phyloP scores from a whole-genome alignment of 2,329 filamentous ascomycete species.

The Alternaria metachromatica region DNA sequence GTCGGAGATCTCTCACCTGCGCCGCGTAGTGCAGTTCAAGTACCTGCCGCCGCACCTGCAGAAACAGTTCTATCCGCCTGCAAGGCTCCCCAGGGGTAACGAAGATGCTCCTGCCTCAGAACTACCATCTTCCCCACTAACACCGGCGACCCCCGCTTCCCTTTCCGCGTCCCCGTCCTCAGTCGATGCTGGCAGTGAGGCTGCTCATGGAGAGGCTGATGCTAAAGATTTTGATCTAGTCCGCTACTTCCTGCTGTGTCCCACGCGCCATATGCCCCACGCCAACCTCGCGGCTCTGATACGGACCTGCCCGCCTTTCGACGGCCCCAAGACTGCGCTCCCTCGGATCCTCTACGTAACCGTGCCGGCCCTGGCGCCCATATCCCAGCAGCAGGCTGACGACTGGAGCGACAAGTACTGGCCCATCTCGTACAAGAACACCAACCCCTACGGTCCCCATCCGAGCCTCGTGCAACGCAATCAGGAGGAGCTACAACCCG shows the following conservation, averaged over 20 bases:
- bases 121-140: constrained; percentile 37
- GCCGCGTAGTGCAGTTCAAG: constrained; percentile 74
- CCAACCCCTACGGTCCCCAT: constrained; percentile 84
- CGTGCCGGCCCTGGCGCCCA: constrained; percentile 76
- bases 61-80: constrained; percentile 41
- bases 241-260: constrained; percentile 61
- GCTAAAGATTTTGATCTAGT: constrained; percentile 44
- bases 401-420: constrained; percentile 79
- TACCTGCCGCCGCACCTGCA: constrained; percentile 70
- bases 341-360: constrained; percentile 67
- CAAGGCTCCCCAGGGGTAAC: constrained; percentile 44
- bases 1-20: constrained; percentile 65
- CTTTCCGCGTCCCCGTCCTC: constrained; percentile 7
- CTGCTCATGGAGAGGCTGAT: constrained; percentile 22
- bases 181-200: constrained; percentile 12
- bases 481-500: constrained; percentile 70
- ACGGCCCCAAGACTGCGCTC: constrained; percentile 46
- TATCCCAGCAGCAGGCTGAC: constrained; percentile 75
- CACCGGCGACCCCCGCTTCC: constrained; percentile 18
- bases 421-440: constrained; percentile 86
- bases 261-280: constrained; percentile 58
- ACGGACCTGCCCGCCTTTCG: constrained; percentile 49
- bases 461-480: constrained; percentile 75
- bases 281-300: constrained; percentile 54
- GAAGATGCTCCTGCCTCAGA: constrained; percentile 37